Percentiles rank a stretch among this genome's conserved stretches.
phyloP scores from a whole-genome alignment of 331 rosid species.

The Acacia pycnantha region DNA sequence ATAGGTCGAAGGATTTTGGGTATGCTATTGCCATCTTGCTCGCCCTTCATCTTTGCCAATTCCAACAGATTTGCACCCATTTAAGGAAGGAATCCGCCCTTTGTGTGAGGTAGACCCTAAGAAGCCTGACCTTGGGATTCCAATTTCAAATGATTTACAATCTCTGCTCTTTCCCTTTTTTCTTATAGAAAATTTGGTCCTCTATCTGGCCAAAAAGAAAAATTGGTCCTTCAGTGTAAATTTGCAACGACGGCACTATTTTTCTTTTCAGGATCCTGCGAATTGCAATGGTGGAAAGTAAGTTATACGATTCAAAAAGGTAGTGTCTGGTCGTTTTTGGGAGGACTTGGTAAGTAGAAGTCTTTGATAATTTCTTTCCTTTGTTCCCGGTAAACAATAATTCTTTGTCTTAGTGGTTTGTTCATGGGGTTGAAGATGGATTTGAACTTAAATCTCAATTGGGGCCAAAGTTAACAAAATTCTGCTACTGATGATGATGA shows the following conservation, averaged over 20 bases:
- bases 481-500: background rate
- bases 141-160: background rate
- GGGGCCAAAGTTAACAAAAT: background rate
- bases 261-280: constrained; percentile 74
- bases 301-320: constrained; percentile 89
- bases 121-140: constrained; percentile 14
- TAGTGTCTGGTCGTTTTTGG: constrained; percentile 91
- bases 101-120: constrained; percentile 74
- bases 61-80: constrained; percentile 94
- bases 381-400: background rate
- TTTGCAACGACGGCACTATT: background rate
- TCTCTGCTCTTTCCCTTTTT: constrained; percentile 1
- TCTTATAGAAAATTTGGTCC: background rate
- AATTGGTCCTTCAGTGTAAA: background rate
- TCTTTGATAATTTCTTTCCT: background rate
- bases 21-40: constrained; percentile 79
- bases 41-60: constrained; percentile 84
- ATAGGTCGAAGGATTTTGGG: constrained; percentile 95
- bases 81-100: constrained; percentile 95
- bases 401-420: no score
- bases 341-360: constrained; percentile 79
- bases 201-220: background rate
- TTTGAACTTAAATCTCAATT: background rate
- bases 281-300: constrained; percentile 97
- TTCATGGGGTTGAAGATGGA: background rate